phyloP scores from a whole-genome alignment of 2,329 filamentous ascomycete genomes.

The Eurotiales sp. region DNA sequence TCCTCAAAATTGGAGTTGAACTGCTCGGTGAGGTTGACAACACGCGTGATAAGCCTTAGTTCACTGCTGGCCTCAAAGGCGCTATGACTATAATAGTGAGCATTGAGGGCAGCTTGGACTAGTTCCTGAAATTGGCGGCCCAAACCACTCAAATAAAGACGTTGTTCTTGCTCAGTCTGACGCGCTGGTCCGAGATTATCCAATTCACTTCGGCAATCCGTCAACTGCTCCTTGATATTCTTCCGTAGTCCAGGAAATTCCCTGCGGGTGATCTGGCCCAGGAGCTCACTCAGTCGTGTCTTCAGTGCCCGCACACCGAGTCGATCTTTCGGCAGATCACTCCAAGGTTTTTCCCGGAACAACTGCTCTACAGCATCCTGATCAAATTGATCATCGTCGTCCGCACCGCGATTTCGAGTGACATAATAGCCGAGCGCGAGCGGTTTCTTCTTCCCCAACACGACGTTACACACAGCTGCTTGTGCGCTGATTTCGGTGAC shows the following conservation, averaged over 20 bases:
- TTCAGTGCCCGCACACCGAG: conserved; percentile 42
- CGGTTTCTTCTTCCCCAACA: conserved; percentile 12
- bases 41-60: conserved; percentile 5
- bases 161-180: conserved; percentile 8
- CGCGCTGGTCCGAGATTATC: conserved; percentile 20
- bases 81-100: conserved; percentile 33
- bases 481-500: conserved; percentile 8
- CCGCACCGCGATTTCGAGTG: conserved; percentile 25
- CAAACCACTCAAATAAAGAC: not conserved
- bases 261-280: conserved; percentile 32
- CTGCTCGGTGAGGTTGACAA: conserved; percentile 26
- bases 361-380: conserved; percentile 7
- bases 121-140: conserved; percentile 3
- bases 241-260: conserved; percentile 9
- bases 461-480: conserved; percentile 3
- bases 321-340: conserved; percentile 31
- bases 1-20: conserved; percentile 22
- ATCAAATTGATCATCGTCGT: conserved; percentile 36
- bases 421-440: conserved; percentile 10
- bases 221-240: conserved; percentile 37
- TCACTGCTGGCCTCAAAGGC: conserved; percentile 28
- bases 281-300: conserved; percentile 37
- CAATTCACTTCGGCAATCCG: conserved; percentile 25
- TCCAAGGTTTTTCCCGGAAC: conserved; percentile 24
- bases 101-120: conserved; percentile 19